Conservation (phyloP, 1,284 basidiomycete genomes). For the Austroboletus novae-zelandiae region DNA sequence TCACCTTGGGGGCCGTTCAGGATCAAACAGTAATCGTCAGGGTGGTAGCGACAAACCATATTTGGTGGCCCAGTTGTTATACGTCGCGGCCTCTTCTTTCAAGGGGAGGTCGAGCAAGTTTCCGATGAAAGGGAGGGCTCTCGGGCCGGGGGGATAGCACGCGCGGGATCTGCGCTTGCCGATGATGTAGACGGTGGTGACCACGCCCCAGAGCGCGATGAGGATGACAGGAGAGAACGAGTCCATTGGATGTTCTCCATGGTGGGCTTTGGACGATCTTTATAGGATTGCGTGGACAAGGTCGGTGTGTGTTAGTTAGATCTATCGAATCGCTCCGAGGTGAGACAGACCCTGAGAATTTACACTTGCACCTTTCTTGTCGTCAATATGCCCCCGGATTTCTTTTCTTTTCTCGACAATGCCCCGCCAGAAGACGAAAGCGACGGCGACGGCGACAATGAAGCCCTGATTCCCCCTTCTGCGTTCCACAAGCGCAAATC, state of each 20-base stretch:
- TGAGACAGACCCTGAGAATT: neutral
- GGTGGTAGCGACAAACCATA: conserved; percentile 22
- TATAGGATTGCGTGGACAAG: too few species aligned
- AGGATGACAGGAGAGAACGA: conserved; percentile 19
- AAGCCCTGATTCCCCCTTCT: neutral
- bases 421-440: conserved; percentile 18
- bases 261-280: too few species aligned
- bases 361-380: neutral
- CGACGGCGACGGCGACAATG: conserved; percentile 17
- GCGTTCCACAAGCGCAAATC: conserved; percentile 25
- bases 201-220: conserved; percentile 22
- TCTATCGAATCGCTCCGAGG: too few species aligned
- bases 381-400: conserved; percentile 20
- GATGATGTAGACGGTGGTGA: conserved; percentile 21
- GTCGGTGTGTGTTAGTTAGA: too few species aligned
- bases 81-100: conserved; percentile 28
- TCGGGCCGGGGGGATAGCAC: conserved; percentile 28
- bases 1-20: conserved; percentile 19
- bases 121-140: conserved; percentile 32
- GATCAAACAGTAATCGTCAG: neutral
- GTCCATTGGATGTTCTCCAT: conserved; percentile 14
- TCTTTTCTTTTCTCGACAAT: conserved; percentile 30
- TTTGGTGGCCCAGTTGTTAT: conserved; percentile 33
- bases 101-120: conserved; percentile 32
- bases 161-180: conserved; percentile 11